Conservation (phyloP, 805 yeast genomes). For the Nakazawaea sp. region DNA sequence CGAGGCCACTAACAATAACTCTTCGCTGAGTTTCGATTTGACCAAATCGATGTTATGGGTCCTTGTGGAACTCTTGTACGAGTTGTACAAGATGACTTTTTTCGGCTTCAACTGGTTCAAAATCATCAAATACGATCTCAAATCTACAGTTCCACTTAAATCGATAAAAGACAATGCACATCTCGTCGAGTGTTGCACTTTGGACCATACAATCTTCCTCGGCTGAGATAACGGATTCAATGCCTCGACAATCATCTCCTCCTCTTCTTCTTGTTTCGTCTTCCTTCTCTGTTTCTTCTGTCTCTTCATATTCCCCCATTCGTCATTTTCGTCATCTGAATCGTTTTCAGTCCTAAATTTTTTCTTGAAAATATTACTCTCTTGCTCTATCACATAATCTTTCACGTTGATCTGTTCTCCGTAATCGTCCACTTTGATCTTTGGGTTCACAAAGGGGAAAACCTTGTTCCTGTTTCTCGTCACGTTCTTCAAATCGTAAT, state of each 20-base stretch:
- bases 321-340: slow-evolving; percentile 18
- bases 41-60: slow-evolving; percentile 1
- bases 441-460: slow-evolving; percentile 60
- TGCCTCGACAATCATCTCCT: slow-evolving; percentile 18
- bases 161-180: slow-evolving; percentile 78
- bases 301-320: slow-evolving; percentile 29
- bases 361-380: slow-evolving; percentile 27
- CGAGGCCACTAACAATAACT: slow-evolving; percentile 18
- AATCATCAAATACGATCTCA: slow-evolving; percentile 73
- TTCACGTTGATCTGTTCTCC: slow-evolving; percentile 70
- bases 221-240: slow-evolving; percentile 47
- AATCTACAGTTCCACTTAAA: slow-evolving; percentile 76
- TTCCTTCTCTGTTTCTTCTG: slow-evolving; percentile 16
- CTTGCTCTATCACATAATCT: slow-evolving; percentile 52
- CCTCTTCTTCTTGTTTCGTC: slow-evolving; percentile 15
- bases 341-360: not conserved
- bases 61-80: slow-evolving; percentile 18
- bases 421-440: slow-evolving; percentile 73
- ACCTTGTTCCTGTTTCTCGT: slow-evolving; percentile 47
- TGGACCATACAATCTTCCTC: slow-evolving; percentile 29
- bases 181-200: slow-evolving; percentile 37
- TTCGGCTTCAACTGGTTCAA: slow-evolving; percentile 75
- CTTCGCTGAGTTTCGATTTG: slow-evolving; percentile 6
- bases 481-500: slow-evolving; percentile 44
- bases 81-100: slow-evolving; percentile 51